Evolutionary conservation across 179 eudicot genomes (phyloP).

Genomic region (Silene noctiflora): DNA sequence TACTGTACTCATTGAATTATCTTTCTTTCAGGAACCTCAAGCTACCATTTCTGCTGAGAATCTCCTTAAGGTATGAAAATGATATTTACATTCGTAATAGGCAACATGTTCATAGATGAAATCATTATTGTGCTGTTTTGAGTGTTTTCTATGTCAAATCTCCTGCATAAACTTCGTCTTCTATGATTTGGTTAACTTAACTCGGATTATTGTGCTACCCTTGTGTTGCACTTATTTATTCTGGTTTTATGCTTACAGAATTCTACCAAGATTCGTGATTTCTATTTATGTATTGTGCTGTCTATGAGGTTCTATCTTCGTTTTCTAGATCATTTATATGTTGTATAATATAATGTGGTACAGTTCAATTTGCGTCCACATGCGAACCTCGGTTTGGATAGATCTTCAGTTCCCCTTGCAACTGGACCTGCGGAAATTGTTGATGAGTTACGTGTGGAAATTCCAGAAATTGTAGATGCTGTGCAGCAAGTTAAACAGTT

Average conservation of each 20-base stretch:
- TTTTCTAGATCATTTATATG: not conserved
- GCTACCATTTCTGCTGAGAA: conserved; percentile 65
- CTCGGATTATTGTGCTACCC: no score
- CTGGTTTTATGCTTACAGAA: not conserved
- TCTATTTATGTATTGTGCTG: conserved; percentile 4
- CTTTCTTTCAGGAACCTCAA: conserved; percentile 39
- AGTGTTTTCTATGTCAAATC: not conserved
- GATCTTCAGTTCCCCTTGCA: conserved; percentile 49
- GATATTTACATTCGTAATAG: no score
- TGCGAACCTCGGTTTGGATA: conserved; percentile 73
- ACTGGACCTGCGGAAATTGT: conserved; percentile 40
- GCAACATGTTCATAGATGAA: conserved; percentile 2
- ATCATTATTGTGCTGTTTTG: conserved; percentile 4
- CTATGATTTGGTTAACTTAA: no score
- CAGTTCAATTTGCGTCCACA: conserved; percentile 90
- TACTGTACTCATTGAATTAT: conserved; percentile 11
- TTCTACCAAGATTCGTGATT: no score
- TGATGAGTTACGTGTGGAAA: conserved; percentile 57
- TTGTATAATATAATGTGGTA: conserved; percentile 12
- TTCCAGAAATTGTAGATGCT: conserved; percentile 72
- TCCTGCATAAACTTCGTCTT: not conserved
- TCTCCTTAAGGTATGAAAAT: conserved; percentile 73
- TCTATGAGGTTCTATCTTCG: conserved; percentile 9
- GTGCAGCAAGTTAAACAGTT: conserved; percentile 53
- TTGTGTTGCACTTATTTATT: not conserved